phyloP scores from a whole-genome alignment of 2,329 filamentous ascomycete species.

The Fusarium agapanthi region DNA sequence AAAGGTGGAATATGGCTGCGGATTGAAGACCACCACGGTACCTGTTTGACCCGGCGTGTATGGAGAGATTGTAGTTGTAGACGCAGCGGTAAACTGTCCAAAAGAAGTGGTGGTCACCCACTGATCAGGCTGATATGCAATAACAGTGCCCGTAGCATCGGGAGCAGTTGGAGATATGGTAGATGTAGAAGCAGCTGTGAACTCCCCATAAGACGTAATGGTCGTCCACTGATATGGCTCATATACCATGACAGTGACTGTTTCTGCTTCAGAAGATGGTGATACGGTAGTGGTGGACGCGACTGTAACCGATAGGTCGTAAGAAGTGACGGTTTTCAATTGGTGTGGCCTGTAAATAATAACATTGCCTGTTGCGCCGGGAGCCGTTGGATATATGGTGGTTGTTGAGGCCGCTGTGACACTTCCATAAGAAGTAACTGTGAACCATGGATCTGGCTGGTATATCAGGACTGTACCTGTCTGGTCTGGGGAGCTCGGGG shows the following conservation, averaged over 20 bases:
- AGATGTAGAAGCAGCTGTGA: background rate
- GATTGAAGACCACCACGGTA: background rate
- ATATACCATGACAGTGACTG: background rate
- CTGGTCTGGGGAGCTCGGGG: background rate
- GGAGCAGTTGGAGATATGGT: background rate
- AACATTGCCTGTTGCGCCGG: background rate
- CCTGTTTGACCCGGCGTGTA: rapidly evolving
- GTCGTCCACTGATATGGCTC: background rate
- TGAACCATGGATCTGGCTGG: background rate
- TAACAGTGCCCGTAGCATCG: background rate
- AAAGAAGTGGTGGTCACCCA: no score
- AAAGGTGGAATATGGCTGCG: background rate
- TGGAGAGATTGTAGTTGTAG: background rate
- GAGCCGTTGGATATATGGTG: background rate
- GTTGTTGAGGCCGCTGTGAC: background rate
- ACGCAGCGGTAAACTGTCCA: background rate
- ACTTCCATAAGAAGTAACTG: background rate
- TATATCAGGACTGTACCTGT: background rate
- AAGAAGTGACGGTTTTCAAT: background rate
- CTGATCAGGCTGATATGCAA: no score
- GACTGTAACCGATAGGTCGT: background rate
- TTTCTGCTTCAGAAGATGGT: background rate
- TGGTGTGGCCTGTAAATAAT: background rate
- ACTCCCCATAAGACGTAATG: rapidly evolving
- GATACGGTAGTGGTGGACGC: background rate